Conservation (phyloP, 202 grass and related monocot genomes). For the Eragrostis tef region DNA sequence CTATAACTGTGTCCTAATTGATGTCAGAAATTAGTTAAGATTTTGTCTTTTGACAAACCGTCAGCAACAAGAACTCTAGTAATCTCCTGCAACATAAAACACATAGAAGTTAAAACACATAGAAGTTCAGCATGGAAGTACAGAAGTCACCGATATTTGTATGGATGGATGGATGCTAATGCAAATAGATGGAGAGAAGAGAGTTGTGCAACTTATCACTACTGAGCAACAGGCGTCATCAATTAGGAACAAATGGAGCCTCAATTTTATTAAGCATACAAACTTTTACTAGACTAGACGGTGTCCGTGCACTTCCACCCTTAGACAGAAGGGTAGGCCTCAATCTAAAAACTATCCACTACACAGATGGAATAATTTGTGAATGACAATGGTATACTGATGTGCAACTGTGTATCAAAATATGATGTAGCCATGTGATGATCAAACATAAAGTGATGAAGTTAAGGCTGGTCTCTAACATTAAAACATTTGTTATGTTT, state of each 20-base stretch:
- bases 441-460: neutral
- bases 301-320: neutral
- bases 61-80: slow-evolving; percentile 68
- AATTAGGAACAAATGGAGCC: neutral
- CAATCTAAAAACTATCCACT: neutral
- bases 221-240: neutral
- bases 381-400: neutral
- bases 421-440: neutral
- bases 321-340: neutral
- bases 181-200: neutral
- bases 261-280: neutral
- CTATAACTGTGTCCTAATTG: slow-evolving; percentile 6
- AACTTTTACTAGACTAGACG: neutral
- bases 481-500: neutral
- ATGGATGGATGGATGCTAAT: neutral
- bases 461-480: neutral
- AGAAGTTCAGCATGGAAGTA: slow-evolving; percentile 32
- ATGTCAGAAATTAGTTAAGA: slow-evolving; percentile 80
- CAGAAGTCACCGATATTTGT: slow-evolving; percentile 5
- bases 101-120: slow-evolving; percentile 11
- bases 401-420: slow-evolving; percentile 11
- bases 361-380: neutral
- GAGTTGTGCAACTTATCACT: neutral
- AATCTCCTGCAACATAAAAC: slow-evolving; percentile 66
- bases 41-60: slow-evolving; percentile 71